Conservation (phyloP, 257 asterid genomes). For the Nicotiana knightiana region DNA sequence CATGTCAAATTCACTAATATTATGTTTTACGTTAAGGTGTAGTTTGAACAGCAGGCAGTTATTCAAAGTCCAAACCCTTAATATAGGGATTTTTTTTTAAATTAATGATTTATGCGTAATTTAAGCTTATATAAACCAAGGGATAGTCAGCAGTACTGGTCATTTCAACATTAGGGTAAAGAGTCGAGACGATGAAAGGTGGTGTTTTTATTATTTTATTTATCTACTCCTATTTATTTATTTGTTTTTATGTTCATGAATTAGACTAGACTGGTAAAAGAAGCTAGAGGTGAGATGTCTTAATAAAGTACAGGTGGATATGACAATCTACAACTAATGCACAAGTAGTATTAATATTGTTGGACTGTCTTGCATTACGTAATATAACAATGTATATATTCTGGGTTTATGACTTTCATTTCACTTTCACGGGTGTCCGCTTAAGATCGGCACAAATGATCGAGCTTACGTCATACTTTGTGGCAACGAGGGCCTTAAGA, state of each 20-base stretch:
- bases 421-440: no score
- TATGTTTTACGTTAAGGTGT: constrained; percentile 34
- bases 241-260: not conserved
- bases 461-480: no score
- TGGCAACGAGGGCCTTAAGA: no score
- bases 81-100: constrained; percentile 33
- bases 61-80: constrained; percentile 80
- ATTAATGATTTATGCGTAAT: not conserved
- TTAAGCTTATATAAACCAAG: constrained; percentile 3
- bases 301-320: not conserved
- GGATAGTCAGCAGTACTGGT: not conserved
- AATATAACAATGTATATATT: not conserved
- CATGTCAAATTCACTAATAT: not conserved
- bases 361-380: not conserved
- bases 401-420: no score
- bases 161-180: not conserved
- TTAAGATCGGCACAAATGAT: no score
- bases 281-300: not conserved
- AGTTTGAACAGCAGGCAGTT: constrained; percentile 82
- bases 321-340: not conserved
- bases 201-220: not conserved
- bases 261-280: not conserved
- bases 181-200: not conserved
- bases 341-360: not conserved
- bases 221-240: not conserved